Percentiles rank a stretch among this genome's conserved stretches.
Conservation (phyloP, 2,329 filamentous ascomycete species). For the Cucurbitaria berberidis region DNA sequence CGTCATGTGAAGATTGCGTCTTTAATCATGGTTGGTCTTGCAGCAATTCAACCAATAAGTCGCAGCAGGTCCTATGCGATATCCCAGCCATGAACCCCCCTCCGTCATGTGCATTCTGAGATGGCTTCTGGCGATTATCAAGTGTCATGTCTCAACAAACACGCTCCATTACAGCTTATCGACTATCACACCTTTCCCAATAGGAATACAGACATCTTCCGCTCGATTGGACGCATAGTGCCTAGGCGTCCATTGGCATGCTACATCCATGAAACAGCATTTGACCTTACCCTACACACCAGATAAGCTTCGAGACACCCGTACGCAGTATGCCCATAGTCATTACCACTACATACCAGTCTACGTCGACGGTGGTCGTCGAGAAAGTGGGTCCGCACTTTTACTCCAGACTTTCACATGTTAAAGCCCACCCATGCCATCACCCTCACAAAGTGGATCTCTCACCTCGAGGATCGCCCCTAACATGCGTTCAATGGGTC, state of each 20-base stretch:
- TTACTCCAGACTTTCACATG: slow-evolving; percentile 35
- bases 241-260: background rate
- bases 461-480: slow-evolving; percentile 22
- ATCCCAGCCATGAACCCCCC: too few species aligned
- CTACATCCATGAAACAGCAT: background rate
- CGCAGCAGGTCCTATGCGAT: too few species aligned
- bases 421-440: slow-evolving; percentile 10
- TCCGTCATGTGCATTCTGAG: too few species aligned
- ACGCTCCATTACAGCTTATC: background rate
- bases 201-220: background rate
- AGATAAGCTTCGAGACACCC: background rate
- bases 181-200: background rate
- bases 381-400: slow-evolving; percentile 7
- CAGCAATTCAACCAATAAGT: too few species aligned
- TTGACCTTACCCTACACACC: background rate
- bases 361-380: slow-evolving; percentile 7
- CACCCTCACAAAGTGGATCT: slow-evolving; percentile 16
- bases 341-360: background rate
- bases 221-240: background rate
- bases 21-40: background rate
- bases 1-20: background rate
- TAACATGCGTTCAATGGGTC: slow-evolving; percentile 14
- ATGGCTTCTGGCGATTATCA: background rate
- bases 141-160: too few species aligned
- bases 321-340: background rate